Conservation (phyloP, 2,329 filamentous ascomycete genomes). For the Plenodomus lindquistii region DNA sequence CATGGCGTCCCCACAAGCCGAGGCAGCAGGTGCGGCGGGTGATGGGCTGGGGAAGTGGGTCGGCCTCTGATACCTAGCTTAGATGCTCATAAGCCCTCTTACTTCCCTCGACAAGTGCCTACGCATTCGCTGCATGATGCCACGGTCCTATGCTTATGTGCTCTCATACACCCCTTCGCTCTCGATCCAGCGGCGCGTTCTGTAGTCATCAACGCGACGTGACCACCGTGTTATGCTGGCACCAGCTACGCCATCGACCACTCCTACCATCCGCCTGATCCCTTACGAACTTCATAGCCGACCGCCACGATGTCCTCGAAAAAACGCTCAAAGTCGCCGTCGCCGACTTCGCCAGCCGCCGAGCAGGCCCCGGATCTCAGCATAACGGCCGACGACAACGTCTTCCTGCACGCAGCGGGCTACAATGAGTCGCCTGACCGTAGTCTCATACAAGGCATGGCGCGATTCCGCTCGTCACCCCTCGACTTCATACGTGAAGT, state of each 20-base stretch:
- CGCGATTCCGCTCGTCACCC: conserved; percentile 76
- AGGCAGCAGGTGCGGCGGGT: neutral
- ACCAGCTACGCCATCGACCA: neutral
- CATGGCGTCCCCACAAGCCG: neutral
- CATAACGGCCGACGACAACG: conserved; percentile 50
- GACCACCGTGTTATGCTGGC: neutral
- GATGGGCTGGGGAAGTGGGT: neutral
- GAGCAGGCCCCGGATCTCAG: conserved; percentile 51
- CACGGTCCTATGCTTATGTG: neutral
- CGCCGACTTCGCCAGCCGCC: conserved; percentile 13
- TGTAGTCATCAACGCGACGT: neutral
- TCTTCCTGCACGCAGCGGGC: conserved; percentile 51
- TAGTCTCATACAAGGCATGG: conserved; percentile 79
- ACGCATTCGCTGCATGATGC: neutral
- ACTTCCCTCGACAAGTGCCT: neutral
- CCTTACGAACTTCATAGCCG: neutral
- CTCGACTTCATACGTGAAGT: conserved; percentile 89
- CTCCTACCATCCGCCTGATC: neutral
- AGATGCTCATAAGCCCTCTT: neutral
- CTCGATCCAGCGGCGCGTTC: neutral
- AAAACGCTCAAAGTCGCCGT: conserved; percentile 14
- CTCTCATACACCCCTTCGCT: neutral
- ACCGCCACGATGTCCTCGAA: conserved; percentile 19
- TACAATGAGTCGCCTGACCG: conserved; percentile 59
- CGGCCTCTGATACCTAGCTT: neutral